Evolutionary conservation across 257 asterid species (phyloP), one percentile per base, ranked within the genome.

Genomic region (Rhazya stricta): DNA sequence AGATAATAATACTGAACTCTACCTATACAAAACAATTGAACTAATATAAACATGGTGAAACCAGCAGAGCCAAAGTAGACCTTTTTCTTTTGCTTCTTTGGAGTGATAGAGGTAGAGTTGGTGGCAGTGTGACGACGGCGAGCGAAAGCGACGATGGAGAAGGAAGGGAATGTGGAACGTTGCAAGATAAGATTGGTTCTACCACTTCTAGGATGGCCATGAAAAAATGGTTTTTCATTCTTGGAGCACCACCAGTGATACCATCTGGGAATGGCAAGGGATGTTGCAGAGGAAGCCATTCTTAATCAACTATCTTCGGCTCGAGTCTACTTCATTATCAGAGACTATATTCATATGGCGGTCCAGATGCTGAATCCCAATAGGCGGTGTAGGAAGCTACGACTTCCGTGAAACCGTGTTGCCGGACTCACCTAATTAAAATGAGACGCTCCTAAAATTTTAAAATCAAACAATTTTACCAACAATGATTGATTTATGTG

Each of bases 81-180:
- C 81, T 76, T 82, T 63, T 88, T 87, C 81, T 68, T 83, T 48
- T 11, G 68, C 70, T 84, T 89, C 81, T 85, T 83, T 57, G 96
- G 73, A 45, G 87, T 30, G 54, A 75, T 45, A 25, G 88, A 61
- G 45, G 83, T 50, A 65, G 83, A 60, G 71, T 73, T 71, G 84
- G 71, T 3, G 70, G 57, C 62, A n/a, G 76, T 80, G 56, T 75
- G 79, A 19, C 92, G 93, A 81, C 94, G 93, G 88, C 87, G 82
- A 84, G 88, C 80, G 82, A 85, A 88, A 60, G 82, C 75, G 77
- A 89, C 83, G 61, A 76, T 63, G 60, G 88, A 58, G 83, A 85
- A 75, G 74, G 84, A 82, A 66, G 80, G 71, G 32, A 79, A 73
- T 2, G 69, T 74, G 54, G 60, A 86, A n/a, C 60, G 82, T 12